Evolutionary conservation across 352 stramenopile genomes (phyloP), one percentile per base, ranked within the genome.

Genomic region (Pythium phragmitis): DNA sequence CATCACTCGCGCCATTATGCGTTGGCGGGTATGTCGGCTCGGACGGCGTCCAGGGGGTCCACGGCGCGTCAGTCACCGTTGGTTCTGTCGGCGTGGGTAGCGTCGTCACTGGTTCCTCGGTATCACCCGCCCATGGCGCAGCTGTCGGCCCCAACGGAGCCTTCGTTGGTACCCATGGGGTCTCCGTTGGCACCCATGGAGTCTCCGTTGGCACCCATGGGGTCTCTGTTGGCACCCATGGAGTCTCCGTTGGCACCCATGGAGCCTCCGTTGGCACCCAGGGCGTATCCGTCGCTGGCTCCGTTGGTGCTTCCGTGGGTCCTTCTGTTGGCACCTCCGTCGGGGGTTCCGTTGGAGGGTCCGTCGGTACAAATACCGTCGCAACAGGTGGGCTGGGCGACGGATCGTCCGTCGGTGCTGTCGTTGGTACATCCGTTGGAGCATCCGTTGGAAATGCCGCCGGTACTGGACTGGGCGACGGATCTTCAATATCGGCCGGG

Each of bases 391-490:
- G 45, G 4, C 7, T 33, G 7, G 34, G 19, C 52, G 19, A 58
- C 26, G 41, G 54, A 4, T 11, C 26, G 4, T 60, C 43, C 48
- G 57, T 63, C 23, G 49, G 48, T n/a, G 23, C 26, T 17, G 51
- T 26, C 3, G 58, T 58, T 42, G 58, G 48, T 6, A 37, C 9
- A 19, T 51, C 58, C 11, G 58, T 53, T 26, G 49, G 33, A 17
- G n/a, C 16, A 16, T 54, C 43, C 16, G 56, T 62, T 43, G 56
- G 30, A 33, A 33, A 11, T n/a, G 41, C 43, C 14, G 7, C 2
- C 45, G 45, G 45, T 30, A 17, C 17, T 60, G 7, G 53, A 48
- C 42, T 48, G 42, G 28, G 12, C 23, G 48, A 14, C 48, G 48
- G 23, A 37, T 39, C 23, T n/a, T 48, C 42, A 8, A 23, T 8